phyloP scores from a whole-genome alignment of 495 filamentous ascomycete species.

The Penicillium cosmopolitanum region DNA sequence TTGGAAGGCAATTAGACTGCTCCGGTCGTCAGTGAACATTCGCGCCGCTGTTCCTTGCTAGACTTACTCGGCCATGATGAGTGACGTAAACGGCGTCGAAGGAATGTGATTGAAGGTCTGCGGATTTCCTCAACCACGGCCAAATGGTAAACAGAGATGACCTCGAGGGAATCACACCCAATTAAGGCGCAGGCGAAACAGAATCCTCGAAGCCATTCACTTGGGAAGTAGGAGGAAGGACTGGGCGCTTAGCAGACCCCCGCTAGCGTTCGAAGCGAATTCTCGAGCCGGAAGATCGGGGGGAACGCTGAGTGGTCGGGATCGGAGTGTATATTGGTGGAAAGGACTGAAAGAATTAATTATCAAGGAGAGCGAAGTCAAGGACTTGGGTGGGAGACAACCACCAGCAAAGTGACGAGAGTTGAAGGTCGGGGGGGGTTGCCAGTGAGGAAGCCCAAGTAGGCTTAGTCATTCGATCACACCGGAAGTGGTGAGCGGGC shows the following conservation, averaged over 20 bases:
- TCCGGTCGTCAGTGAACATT: constrained; percentile 13
- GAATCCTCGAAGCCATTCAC: constrained; percentile 27
- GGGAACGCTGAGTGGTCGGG: background rate
- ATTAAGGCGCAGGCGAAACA: constrained; percentile 8
- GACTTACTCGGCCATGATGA: constrained; percentile 53
- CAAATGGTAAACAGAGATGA: background rate
- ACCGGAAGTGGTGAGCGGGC: constrained; percentile 9
- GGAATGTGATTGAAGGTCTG: constrained; percentile 20
- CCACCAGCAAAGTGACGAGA: constrained; percentile 15
- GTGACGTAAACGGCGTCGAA: constrained; percentile 33
- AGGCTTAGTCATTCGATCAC: constrained; percentile 26
- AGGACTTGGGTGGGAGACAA: constrained; percentile 13
- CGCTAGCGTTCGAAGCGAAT: constrained; percentile 22
- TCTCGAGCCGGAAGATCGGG: constrained; percentile 12
- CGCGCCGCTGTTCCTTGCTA: background rate
- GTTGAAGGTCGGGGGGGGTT: constrained; percentile 12
- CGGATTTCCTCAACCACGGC: constrained; percentile 2
- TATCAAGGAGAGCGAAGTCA: constrained; percentile 11
- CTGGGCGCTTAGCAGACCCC: constrained; percentile 13
- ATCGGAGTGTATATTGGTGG: constrained; percentile 5
- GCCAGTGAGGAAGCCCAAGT: constrained; percentile 4
- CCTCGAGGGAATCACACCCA: constrained; percentile 16
- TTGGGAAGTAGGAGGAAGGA: background rate
- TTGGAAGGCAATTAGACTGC: constrained; percentile 51
- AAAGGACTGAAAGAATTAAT: constrained; percentile 13